Base-by-base conservation (phyloP, 2,329 filamentous ascomycete species). In the Diaporthe longicolla region DNA sequence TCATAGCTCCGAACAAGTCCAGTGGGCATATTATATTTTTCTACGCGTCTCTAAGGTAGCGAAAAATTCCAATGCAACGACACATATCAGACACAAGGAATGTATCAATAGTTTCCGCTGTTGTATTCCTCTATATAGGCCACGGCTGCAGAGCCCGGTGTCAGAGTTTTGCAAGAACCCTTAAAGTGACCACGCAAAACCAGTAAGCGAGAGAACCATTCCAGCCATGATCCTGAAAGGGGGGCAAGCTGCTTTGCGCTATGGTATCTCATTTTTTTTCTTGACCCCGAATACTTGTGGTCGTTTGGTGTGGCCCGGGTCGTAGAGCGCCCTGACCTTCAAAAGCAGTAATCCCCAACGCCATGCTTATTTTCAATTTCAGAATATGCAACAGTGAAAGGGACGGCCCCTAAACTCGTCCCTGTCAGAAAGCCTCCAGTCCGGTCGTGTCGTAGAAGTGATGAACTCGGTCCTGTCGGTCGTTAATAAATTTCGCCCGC, bases 281-380 rank as follows among this genome's bases (percentile, higher is more conserved):
- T 52, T 32, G 55, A 35, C 61, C 54, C 43, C 35, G 9, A 37
- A 70, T 37, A 29, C 6, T 17, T 26, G 19, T 35, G 52, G 45
- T 52, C 35, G 35, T 68, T 68, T 54, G 63, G 54, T 65, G 29
- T 66, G 58, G 57, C 26, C 71, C 26, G 35, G 24, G 32, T 43
- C 50, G 54, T 66, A 26, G 13, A 24, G 19, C 52, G 52, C 26
- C 43, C 15, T 35, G 57, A 40, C 58, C 58, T n/a, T 45, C 21
- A 65, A 71, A 70, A 57, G 50, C 43, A 71, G 45, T 7, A 35
- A 54, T 35, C 70, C 73, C 61, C 40, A 75, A 75, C 73, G 65
- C 73, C 73, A 54, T 73, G 73, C 73, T 75, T 73, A 37, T 37
- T 70, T 70, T 73, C 48, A 71, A 70, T 58, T 52, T 71, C 71